Conservation (phyloP, 2,329 filamentous ascomycete genomes). For the Aureobasidium melanogenum region DNA sequence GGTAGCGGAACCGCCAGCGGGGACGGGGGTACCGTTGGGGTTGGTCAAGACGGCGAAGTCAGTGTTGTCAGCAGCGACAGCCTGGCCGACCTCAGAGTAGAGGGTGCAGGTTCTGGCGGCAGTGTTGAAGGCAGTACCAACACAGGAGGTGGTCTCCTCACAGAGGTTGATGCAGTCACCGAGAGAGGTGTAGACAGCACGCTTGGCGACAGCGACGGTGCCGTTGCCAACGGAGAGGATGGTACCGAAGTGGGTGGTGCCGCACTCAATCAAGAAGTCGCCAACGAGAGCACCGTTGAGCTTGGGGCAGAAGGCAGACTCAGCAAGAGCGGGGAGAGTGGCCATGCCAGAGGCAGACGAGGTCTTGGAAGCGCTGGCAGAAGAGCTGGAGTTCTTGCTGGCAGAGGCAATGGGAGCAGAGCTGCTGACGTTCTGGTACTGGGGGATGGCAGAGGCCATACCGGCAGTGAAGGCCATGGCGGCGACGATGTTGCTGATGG, state of each 20-base stretch:
- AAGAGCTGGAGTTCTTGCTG: not conserved
- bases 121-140: constrained; percentile 10
- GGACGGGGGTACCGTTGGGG: not conserved
- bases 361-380: not conserved
- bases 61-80: not conserved
- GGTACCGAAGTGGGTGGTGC: not conserved
- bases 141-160: not conserved
- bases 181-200: constrained; percentile 5
- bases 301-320: constrained; percentile 8
- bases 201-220: constrained; percentile 6
- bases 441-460: constrained; percentile 9
- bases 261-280: constrained; percentile 7
- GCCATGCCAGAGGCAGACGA: not conserved
- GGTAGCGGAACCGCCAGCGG: not conserved
- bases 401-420: not conserved
- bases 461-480: constrained; percentile 6
- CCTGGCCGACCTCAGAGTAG: constrained; percentile 7
- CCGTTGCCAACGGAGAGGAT: constrained; percentile 1
- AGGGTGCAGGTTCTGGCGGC: constrained; percentile 9
- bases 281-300: constrained; percentile 1
- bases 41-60: constrained; percentile 7
- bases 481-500: constrained; percentile 7
- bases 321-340: not conserved
- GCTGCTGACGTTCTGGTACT: constrained; percentile 8
- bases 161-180: constrained; percentile 11